Base-by-base conservation (phyloP, 805 yeast genomes). In the Saccharomycopsis fibuligera region DNA sequence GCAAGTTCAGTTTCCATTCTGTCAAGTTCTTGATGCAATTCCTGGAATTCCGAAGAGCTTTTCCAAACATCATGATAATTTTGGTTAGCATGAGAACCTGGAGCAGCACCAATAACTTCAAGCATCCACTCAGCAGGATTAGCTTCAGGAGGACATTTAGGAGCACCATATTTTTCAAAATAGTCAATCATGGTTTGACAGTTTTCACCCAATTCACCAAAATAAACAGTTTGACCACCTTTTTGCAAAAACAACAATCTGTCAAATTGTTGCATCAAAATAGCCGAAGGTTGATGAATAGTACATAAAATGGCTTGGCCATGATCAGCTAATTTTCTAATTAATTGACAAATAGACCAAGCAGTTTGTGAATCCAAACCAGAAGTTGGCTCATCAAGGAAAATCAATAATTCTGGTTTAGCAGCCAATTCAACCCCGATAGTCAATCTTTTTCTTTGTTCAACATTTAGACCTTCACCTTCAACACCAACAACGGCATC, bases 181-280 rank as follows among this genome's bases (percentile, higher is more conserved):
- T 84, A 85, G 49, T 70, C 62, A 40, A 81, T 75, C 63, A 85
- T 69, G 2, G 79, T 69, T 35, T 57, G 50, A 45, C 85, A 82
- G 60, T 78, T 75, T 51, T 72, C 69, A 56, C 93, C 93, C 58
- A 84, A 78, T 54, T 83, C 89, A 57, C 95, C 95, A 62, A 83
- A 85, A 64, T 85, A 85, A 29, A 83, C 91, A 55, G 90, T 85
- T 59, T 73, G 69, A 56, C 95, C 95, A 62, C 95, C 95, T 55
- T 73, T 77, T 56, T 80, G 80, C 61, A 85, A 69, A 57, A 85
- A 74, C 56, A 83, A 66, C 50, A 82, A 67, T 50, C 87, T 74
- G 57, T 82, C 88, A 57, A 82, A 82, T 60, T 79, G 80, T 60
- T 79, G 77, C 62, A 82, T 74, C 59, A 82, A 65, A 25, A 80